Evolutionary conservation across 441 rosid genomes (phyloP).

Genomic region (Macaranga tanarius): DNA sequence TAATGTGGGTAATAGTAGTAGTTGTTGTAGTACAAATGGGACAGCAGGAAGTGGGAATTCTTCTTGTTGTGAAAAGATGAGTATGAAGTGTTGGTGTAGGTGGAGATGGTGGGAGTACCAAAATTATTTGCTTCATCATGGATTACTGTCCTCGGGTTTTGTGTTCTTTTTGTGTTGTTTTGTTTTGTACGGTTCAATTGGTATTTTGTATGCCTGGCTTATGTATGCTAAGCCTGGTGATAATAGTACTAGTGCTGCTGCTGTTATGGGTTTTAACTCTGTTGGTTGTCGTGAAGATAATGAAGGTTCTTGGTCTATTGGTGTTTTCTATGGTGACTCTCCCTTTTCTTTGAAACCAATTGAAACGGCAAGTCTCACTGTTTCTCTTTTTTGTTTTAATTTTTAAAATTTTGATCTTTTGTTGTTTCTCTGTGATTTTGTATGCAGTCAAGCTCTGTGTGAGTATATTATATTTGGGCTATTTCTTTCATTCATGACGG

Average conservation of each 20-base stretch:
- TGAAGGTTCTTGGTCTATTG: constrained; percentile 97
- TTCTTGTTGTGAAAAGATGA: constrained; percentile 22
- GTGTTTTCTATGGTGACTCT: constrained; percentile 81
- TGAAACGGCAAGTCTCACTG: constrained; percentile 59
- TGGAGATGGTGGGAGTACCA: constrained; percentile 43
- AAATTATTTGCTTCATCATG: constrained; percentile 22
- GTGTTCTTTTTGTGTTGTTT: constrained; percentile 53
- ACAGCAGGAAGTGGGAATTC: constrained; percentile 8
- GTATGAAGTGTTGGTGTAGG: constrained; percentile 40
- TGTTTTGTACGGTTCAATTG: constrained; percentile 59
- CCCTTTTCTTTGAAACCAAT: constrained; percentile 88
- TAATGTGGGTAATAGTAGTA: constrained; percentile 5
- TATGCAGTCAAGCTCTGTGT: no score
- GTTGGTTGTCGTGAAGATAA: constrained; percentile 77
- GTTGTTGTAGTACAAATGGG: constrained; percentile 10
- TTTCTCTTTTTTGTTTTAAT: constrained; percentile 15
- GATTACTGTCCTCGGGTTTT: constrained; percentile 37
- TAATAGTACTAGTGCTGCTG: background rate
- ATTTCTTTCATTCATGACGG: background rate
- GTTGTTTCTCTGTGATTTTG: no score
- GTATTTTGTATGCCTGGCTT: constrained; percentile 58
- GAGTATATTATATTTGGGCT: no score
- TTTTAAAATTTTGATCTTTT: background rate
- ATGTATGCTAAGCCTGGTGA: constrained; percentile 35
- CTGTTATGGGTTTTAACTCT: constrained; percentile 31